Conservation (phyloP, 2,329 filamentous ascomycete genomes). For the Aspergillus calidoustus region DNA sequence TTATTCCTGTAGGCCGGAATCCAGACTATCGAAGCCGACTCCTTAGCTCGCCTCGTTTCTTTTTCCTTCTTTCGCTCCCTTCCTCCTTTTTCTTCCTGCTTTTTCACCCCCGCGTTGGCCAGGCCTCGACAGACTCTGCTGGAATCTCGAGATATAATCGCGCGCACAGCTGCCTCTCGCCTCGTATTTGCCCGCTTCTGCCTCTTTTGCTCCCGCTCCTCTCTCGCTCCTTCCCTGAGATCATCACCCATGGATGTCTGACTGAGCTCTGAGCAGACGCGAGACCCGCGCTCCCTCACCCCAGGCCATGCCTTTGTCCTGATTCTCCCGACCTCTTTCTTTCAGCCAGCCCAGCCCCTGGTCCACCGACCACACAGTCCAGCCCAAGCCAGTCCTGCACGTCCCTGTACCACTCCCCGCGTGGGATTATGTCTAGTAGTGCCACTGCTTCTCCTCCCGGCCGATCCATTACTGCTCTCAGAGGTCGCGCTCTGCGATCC, state of each 20-base stretch:
- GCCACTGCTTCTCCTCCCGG: neutral
- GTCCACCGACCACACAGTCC: too few species aligned
- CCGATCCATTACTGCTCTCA: neutral
- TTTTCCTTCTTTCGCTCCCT: conserved; percentile 14
- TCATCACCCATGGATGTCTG: conserved; percentile 6
- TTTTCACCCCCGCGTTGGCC: conserved; percentile 29
- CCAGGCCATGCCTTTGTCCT: conserved; percentile 18
- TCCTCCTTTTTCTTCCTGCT: conserved; percentile 1
- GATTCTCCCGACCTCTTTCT: neutral
- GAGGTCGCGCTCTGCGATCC: conserved; percentile 41
- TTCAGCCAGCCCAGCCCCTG: neutral
- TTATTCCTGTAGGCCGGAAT: neutral
- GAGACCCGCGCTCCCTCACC: neutral
- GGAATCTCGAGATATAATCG: neutral
- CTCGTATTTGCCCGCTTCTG: conserved; percentile 8
- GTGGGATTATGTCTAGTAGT: conserved; percentile 7
- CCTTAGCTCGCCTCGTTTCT: conserved; percentile 16
- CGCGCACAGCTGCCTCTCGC: conserved; percentile 4
- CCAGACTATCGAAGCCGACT: neutral
- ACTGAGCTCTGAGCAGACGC: neutral
- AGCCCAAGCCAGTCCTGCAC: neutral
- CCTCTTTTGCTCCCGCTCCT: conserved; percentile 1
- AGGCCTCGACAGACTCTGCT: conserved; percentile 15
- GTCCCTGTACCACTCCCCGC: neutral
- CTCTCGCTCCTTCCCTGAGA: neutral